Percentiles rank a stretch among this genome's conserved stretches.
Conservation (phyloP, 2,329 filamentous ascomycete genomes). For the Colletotrichum salicis region DNA sequence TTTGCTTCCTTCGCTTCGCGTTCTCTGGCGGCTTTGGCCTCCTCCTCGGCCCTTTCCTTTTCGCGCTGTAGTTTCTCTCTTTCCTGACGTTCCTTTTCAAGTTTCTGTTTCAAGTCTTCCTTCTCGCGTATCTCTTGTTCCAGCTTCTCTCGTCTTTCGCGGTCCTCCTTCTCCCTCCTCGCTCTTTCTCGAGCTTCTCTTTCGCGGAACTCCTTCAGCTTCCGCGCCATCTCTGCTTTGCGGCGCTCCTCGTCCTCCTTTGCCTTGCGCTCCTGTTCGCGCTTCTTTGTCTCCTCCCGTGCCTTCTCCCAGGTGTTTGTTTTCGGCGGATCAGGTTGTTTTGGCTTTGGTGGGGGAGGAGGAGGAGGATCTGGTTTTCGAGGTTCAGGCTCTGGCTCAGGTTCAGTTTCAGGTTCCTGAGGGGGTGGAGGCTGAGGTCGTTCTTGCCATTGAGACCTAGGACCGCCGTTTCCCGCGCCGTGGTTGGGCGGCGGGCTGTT, state of each 20-base stretch:
- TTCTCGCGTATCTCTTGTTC: slow-evolving; percentile 48
- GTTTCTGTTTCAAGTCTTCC: slow-evolving; percentile 44
- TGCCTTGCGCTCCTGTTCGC: slow-evolving; percentile 71
- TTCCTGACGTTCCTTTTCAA: slow-evolving; percentile 43
- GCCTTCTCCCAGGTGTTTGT: slow-evolving; percentile 39
- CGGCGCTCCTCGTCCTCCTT: slow-evolving; percentile 70
- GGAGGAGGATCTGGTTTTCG: slow-evolving; percentile 40
- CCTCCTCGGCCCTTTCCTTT: slow-evolving; percentile 61
- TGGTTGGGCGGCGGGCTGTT: slow-evolving; percentile 36
- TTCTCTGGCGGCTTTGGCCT: slow-evolving; percentile 40
- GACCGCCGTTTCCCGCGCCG: slow-evolving; percentile 44
- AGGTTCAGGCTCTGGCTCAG: slow-evolving; percentile 39
- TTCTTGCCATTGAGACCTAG: slow-evolving; percentile 52
- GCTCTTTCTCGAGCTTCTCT: slow-evolving; percentile 63
- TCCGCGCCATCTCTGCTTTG: slow-evolving; percentile 64
- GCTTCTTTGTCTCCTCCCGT: slow-evolving; percentile 71
- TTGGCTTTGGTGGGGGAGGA: slow-evolving; percentile 33
- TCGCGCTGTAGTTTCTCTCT: slow-evolving; percentile 52
- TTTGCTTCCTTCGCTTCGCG: slow-evolving; percentile 46
- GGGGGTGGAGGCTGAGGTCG: slow-evolving; percentile 39
- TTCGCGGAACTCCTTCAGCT: slow-evolving; percentile 65
- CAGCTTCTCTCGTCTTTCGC: slow-evolving; percentile 46
- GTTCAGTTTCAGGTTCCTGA: slow-evolving; percentile 37
- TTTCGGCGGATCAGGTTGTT: slow-evolving; percentile 37
- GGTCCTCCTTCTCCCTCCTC: slow-evolving; percentile 49